phyloP scores from a whole-genome alignment of 2,329 filamentous ascomycete species.

The Fusarium austroafricanum region DNA sequence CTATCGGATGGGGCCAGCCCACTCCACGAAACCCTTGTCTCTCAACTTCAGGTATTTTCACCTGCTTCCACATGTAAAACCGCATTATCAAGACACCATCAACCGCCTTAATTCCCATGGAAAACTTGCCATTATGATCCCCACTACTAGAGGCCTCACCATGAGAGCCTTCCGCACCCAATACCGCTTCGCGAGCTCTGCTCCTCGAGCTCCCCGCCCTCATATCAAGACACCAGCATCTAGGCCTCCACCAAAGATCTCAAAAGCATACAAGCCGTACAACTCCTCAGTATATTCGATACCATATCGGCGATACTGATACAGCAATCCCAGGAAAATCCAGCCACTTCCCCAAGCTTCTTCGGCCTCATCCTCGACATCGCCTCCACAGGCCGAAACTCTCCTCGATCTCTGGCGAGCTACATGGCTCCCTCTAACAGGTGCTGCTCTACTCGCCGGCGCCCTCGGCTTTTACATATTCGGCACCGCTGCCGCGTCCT shows the following conservation, averaged over 20 bases:
- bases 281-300: not conserved
- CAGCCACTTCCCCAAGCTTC: constrained; percentile 13
- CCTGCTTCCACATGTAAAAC: constrained; percentile 27
- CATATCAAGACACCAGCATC: constrained; percentile 31
- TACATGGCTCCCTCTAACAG: constrained; percentile 59
- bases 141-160: constrained; percentile 43
- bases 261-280: constrained; percentile 50
- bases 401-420: constrained; percentile 53
- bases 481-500: constrained; percentile 52
- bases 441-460: constrained; percentile 58
- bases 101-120: constrained; percentile 12
- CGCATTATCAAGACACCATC: not conserved
- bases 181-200: constrained; percentile 49
- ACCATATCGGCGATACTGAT: constrained; percentile 13
- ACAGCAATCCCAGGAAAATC: constrained; percentile 26
- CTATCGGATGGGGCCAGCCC: constrained; percentile 30
- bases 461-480: constrained; percentile 62
- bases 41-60: constrained; percentile 16
- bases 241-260: constrained; percentile 41
- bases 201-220: constrained; percentile 40
- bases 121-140: constrained; percentile 47
- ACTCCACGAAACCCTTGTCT: constrained; percentile 35
- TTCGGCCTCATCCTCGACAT: constrained; percentile 26
- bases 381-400: constrained; percentile 47
- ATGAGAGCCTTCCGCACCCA: constrained; percentile 30